Percentiles rank a stretch among this genome's conserved stretches.
Evolutionary conservation across 1,139 yeast species (phyloP).

Genomic region (Williopsis jadinii): DNA sequence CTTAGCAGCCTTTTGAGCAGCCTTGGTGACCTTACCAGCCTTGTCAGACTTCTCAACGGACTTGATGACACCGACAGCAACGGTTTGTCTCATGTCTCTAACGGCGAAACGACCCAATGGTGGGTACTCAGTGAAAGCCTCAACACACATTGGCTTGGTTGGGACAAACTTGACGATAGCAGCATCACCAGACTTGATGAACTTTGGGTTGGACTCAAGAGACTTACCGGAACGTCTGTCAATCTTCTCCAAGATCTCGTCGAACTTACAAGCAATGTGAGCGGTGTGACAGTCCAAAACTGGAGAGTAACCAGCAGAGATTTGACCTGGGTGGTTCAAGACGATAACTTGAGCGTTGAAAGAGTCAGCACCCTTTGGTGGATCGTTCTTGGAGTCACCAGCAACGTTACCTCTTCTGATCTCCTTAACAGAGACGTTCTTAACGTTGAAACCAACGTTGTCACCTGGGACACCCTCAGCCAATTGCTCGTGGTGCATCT

Average conservation of each 20-base stretch:
- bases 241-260: constrained; percentile 76
- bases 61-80: constrained; percentile 99
- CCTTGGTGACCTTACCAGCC: constrained; percentile 99
- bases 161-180: constrained; percentile 89
- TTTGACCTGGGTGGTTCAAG: constrained; percentile 91
- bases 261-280: constrained; percentile 91
- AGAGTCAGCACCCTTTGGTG: constrained; percentile 77
- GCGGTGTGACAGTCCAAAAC: constrained; percentile 94
- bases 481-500: constrained; percentile 90
- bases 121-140: constrained; percentile 68
- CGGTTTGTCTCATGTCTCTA: constrained; percentile 99
- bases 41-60: constrained; percentile 89
- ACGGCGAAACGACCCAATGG: constrained; percentile 99
- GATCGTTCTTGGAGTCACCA: constrained; percentile 76
- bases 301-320: constrained; percentile 90
- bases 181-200: constrained; percentile 91
- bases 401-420: constrained; percentile 93
- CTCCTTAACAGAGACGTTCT: constrained; percentile 91
- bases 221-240: constrained; percentile 94
- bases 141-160: constrained; percentile 97
- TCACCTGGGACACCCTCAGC: constrained; percentile 87
- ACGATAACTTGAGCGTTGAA: constrained; percentile 71
- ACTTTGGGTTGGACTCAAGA: constrained; percentile 77
- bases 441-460: constrained; percentile 93
- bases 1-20: constrained; percentile 98